Evolutionary conservation across 2,329 filamentous ascomycete species (phyloP), one percentile per base, ranked within the genome.

Genomic region (Myriosclerotinia curreyana): DNA sequence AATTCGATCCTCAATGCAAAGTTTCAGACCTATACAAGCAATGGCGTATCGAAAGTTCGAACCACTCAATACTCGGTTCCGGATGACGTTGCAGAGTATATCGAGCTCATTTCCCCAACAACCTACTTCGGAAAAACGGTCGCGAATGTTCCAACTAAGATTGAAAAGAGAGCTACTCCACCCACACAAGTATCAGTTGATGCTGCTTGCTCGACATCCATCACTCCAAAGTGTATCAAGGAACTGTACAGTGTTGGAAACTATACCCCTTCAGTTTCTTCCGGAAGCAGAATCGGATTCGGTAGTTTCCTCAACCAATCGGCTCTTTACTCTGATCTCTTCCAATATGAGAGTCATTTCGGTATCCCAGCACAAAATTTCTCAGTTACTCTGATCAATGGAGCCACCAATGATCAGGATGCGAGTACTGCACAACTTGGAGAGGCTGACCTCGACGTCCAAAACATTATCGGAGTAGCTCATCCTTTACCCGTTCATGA

Each of bases 401-500:
- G 76, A 17, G 78, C 73, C 0, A 67, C 73, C 34, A 76, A 80
- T 60, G 74, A 80, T 67, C 78, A 81, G 62, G 69, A 76, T 62
- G 61, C 70, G 50, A 20, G 22, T 1, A 69, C 66, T 14, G 65
- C 65, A 1, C 42, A 63, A 17, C 7, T 25, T 48, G 66, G 59
- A 8, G 70, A 71, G n/a, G 69, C 69, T 14, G 51, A 71, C 61
- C 52, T 71, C 11, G 85, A 87, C 72, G 83, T 81, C 11, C 78
- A 86, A 71, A 79, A 81, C 22, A 81, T 85, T 20, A 71, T 83
- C 28, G 81, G 80, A 40, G 78, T 86, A 44, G 77, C 75, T 66
- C 83, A 80, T 65, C 83, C 83, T 5, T 81, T 80, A 2, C 80
- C 80, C 11, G 78, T 86, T 49, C 79, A 76, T 5, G 79, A 81